phyloP scores from a whole-genome alignment of 805 yeast species.

The Starmerella powellii region DNA sequence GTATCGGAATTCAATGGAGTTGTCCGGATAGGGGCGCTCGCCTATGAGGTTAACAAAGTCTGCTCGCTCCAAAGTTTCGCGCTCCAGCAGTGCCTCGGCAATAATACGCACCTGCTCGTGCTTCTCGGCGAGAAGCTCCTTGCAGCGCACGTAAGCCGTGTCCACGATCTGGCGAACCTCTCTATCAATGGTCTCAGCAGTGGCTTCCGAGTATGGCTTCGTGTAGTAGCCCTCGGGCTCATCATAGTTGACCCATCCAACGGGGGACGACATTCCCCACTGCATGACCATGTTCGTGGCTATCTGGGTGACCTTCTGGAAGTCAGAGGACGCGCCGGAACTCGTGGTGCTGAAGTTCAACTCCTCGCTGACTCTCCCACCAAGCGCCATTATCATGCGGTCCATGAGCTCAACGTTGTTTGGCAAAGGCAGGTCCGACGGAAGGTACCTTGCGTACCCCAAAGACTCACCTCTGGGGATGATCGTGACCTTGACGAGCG shows the following conservation, averaged over 20 bases:
- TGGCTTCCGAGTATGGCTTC: slow-evolving; percentile 82
- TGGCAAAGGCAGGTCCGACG: slow-evolving; percentile 77
- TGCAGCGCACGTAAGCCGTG: slow-evolving; percentile 64
- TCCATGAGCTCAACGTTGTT: slow-evolving; percentile 69
- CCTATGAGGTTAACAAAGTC: slow-evolving; percentile 87
- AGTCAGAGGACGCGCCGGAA: slow-evolving; percentile 92
- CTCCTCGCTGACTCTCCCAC: slow-evolving; percentile 95
- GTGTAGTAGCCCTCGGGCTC: slow-evolving; percentile 56
- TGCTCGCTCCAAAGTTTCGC: slow-evolving; percentile 86
- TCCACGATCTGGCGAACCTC: slow-evolving; percentile 72
- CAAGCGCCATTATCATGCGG: slow-evolving; percentile 92
- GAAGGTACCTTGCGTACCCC: slow-evolving; percentile 95
- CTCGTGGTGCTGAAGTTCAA: slow-evolving; percentile 84
- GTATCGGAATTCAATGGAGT: slow-evolving; percentile 24
- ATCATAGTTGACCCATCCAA: slow-evolving; percentile 76
- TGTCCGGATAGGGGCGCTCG: slow-evolving; percentile 62
- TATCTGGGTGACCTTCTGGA: slow-evolving; percentile 87
- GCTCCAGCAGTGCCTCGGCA: slow-evolving; percentile 72
- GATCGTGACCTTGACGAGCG: slow-evolving; percentile 86
- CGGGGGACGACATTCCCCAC: slow-evolving; percentile 79
- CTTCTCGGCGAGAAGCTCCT: slow-evolving; percentile 52
- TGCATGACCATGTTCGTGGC: slow-evolving; percentile 87
- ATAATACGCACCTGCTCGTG: slow-evolving; percentile 67
- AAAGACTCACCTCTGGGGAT: slow-evolving; percentile 94
- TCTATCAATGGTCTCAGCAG: slow-evolving; percentile 65